Base-by-base conservation (phyloP, 495 filamentous ascomycete genomes). In the Talaromyces wortmannii region DNA sequence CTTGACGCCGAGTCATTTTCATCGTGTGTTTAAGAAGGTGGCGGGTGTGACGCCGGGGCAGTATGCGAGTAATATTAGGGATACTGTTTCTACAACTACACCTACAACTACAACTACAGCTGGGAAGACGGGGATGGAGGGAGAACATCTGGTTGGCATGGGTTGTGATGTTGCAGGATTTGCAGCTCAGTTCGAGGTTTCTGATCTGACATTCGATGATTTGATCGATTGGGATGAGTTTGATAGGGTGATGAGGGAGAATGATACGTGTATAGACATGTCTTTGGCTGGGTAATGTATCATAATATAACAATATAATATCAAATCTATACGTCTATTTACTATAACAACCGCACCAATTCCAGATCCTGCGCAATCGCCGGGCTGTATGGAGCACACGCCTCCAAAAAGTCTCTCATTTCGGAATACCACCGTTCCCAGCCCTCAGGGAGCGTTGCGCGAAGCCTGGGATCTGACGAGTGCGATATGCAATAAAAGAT, bases 31-130 rank as follows among this genome's bases (percentile, higher is more conserved):
- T 56, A 85, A 80, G 66, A 76, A 81, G 53, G 71, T 72, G 3
- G 78, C 74, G 61, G 80, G 84, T 54, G 66, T 83, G 17, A 85
- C 83, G 57, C 79, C 82, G n/a, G 82, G 82, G 32, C 73, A 79
- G 56, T 86, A 83, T 66, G 57, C 59, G 16, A 16, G 15, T 30
- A 16, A 16, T 8, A 48, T 30, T 17, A 17, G 45, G 45, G 16
- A 13, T 18, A 7, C 23, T 23, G 23, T 4, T 23, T 23, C 23
- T 23, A 23, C 23, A 23, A 4, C 23, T 23, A 23, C 23, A 23
- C 2, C 23, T 23, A 23, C 23, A 23, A 4, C 23, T 23, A 23
- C 23, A 23, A 2, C 2, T 23, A 23, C 23, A 23, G 23, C 23
- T 23, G 23, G 23, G 23, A 23, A 23, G 23, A 23, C 23, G 23